A percentile compares a stretch with the other conserved stretches of the same genome.
Evolutionary conservation across 441 rosid species (phyloP).

Genomic region (Omphalea diandra): DNA sequence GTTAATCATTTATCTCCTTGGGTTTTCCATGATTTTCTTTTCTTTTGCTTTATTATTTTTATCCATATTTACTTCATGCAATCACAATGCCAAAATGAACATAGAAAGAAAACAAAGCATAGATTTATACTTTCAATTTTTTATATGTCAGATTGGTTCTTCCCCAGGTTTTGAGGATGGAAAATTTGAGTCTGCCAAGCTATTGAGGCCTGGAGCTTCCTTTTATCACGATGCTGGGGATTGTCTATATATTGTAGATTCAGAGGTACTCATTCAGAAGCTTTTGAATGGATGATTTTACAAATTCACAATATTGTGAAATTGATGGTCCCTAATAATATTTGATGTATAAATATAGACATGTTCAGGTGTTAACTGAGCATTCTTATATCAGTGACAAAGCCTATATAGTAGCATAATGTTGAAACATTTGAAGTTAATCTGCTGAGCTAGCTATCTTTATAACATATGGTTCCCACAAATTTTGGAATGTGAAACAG

Average conservation of each 20-base stretch:
- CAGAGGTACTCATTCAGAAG: slow-evolving; percentile 59
- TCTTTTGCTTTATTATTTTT: not conserved
- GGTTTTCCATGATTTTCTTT: not conserved
- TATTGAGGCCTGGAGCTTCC: slow-evolving; percentile 77
- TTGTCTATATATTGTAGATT: slow-evolving; percentile 86
- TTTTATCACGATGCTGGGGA: slow-evolving; percentile 65
- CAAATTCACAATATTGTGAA: slow-evolving; percentile 11
- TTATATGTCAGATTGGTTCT: slow-evolving; percentile 90
- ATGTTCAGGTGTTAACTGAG: not conserved
- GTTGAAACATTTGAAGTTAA: slow-evolving; percentile 6
- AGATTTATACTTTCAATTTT: slow-evolving; percentile 34
- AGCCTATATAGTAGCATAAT: not conserved
- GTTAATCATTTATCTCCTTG: not conserved
- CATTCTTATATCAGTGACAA: not conserved
- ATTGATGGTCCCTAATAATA: not conserved
- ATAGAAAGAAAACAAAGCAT: slow-evolving; percentile 18
- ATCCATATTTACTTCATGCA: not conserved
- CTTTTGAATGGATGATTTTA: slow-evolving; percentile 18
- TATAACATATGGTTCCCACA: not conserved
- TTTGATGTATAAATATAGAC: slow-evolving; percentile 3
- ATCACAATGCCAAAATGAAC: slow-evolving; percentile 2
- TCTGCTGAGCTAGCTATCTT: not conserved
- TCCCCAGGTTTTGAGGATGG: slow-evolving; percentile 99
- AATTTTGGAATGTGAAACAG: not conserved
- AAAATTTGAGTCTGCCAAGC: slow-evolving; percentile 82